A percentile compares a stretch with the other conserved stretches of the same genome.
Conservation (phyloP, 2,329 filamentous ascomycete genomes). For the Ascochyta clinopodiicola region DNA sequence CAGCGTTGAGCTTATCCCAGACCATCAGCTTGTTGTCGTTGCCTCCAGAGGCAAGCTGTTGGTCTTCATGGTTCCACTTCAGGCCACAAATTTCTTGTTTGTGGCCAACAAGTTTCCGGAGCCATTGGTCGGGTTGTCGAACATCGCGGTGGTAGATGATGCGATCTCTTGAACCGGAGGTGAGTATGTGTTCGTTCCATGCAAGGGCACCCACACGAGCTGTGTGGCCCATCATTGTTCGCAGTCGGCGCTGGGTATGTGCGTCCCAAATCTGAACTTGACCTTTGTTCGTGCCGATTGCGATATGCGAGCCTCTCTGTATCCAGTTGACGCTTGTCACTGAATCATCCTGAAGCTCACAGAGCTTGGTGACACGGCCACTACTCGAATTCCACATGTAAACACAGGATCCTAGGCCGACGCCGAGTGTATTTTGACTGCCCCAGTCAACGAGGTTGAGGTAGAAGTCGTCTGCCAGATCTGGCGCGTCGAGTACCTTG, state of each 20-base stretch:
- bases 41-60: constrained; percentile 91
- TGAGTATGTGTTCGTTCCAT: constrained; percentile 98
- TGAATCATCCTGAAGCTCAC: constrained; percentile 88
- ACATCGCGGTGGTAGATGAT: constrained; percentile 96
- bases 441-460: constrained; percentile 98
- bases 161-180: constrained; percentile 91
- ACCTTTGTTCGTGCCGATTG: constrained; percentile 93
- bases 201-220: constrained; percentile 91
- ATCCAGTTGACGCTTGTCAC: constrained; percentile 99
- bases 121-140: constrained; percentile 86
- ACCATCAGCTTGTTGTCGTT: constrained; percentile 99
- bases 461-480: constrained; percentile 96
- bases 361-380: constrained; percentile 90
- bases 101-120: constrained; percentile 86
- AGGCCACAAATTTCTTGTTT: constrained; percentile 98
- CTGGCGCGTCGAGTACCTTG: constrained; percentile 95
- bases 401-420: constrained; percentile 89
- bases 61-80: constrained; percentile 96
- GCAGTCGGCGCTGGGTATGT: constrained; percentile 79
- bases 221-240: constrained; percentile 97
- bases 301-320: constrained; percentile 92
- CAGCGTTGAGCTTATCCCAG: constrained; percentile 95
- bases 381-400: constrained; percentile 98
- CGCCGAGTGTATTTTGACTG: constrained; percentile 89
- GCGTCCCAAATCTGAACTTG: constrained; percentile 98